Evolutionary conservation across 2,329 filamentous ascomycete genomes (phyloP).

Genomic region (Apiospora sp.): DNA sequence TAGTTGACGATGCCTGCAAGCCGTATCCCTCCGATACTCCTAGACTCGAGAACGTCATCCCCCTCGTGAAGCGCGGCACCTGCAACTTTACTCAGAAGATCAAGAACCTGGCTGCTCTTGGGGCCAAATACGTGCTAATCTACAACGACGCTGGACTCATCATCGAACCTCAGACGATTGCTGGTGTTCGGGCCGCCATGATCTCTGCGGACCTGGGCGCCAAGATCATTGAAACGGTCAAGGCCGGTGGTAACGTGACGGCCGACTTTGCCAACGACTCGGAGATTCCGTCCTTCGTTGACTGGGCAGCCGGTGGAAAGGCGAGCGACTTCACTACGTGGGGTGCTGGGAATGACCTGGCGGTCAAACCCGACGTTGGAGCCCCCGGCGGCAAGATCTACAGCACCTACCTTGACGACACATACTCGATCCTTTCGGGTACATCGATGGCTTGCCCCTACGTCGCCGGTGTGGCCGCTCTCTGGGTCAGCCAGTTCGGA

Average conservation of each 20-base stretch:
- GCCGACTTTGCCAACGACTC: constrained; percentile 41
- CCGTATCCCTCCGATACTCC: constrained; percentile 35
- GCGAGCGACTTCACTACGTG: constrained; percentile 51
- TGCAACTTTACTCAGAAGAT: constrained; percentile 41
- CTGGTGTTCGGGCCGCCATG: constrained; percentile 30
- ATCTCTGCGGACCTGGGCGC: constrained; percentile 35
- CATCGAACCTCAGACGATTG: constrained; percentile 27
- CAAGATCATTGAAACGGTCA: constrained; percentile 36
- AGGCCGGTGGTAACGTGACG: constrained; percentile 39
- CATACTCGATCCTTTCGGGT: constrained; percentile 50
- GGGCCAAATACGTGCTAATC: constrained; percentile 41
- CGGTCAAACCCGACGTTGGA: constrained; percentile 53
- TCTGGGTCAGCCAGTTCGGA: constrained; percentile 45
- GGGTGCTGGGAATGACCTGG: constrained; percentile 52
- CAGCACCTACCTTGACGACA: constrained; percentile 50
- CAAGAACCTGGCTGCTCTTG: constrained; percentile 38
- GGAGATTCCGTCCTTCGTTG: constrained; percentile 35
- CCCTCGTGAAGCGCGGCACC: constrained; percentile 45
- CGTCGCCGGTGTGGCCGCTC: constrained; percentile 51
- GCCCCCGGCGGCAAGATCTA: constrained; percentile 54
- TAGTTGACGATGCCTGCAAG: constrained; percentile 39
- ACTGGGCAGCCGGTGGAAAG: constrained; percentile 42
- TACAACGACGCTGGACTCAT: constrained; percentile 40
- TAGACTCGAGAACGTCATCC: constrained; percentile 36
- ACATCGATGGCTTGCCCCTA: constrained; percentile 59